Percentiles rank a stretch among this genome's conserved stretches.
Conservation (phyloP, 352 stramenopile species). For the Pythium aphanidermatum region DNA sequence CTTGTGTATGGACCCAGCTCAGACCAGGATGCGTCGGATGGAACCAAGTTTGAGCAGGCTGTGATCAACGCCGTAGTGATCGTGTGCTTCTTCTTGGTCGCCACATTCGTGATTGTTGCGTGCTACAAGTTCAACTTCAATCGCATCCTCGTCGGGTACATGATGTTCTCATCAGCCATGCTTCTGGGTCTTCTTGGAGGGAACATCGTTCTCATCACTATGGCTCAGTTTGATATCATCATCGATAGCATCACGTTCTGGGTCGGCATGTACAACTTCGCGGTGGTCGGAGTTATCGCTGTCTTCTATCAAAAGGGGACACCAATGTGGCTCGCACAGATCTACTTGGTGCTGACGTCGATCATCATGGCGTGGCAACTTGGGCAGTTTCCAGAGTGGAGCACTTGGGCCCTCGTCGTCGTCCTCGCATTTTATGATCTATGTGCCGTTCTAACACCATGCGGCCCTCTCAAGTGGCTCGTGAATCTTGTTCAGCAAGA, state of each 20-base stretch:
- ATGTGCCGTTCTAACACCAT: constrained; percentile 99
- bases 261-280: constrained; percentile 90
- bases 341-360: constrained; percentile 94
- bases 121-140: constrained; percentile 91
- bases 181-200: constrained; percentile 80
- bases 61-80: constrained; percentile 88
- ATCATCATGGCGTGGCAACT: constrained; percentile 99
- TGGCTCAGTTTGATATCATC: constrained; percentile 50
- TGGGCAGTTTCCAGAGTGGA: constrained; percentile 94
- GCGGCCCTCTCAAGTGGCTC: constrained; percentile 95
- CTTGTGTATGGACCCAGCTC: constrained; percentile 66
- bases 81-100: constrained; percentile 84
- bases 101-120: constrained; percentile 88
- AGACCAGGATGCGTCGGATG: constrained; percentile 40
- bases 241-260: constrained; percentile 62
- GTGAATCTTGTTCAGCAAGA: constrained; percentile 93
- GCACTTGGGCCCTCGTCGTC: constrained; percentile 88
- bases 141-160: constrained; percentile 76
- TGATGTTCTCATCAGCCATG: constrained; percentile 88
- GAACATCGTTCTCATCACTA: constrained; percentile 74
- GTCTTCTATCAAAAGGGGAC: constrained; percentile 90
- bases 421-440: constrained; percentile 98
- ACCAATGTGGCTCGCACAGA: constrained; percentile 85
- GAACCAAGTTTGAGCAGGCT: constrained; percentile 67
- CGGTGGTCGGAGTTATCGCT: constrained; percentile 80